Percentiles rank a stretch among this genome's conserved stretches.
Conservation (phyloP, 2,329 filamentous ascomycete genomes). For the Colletotrichum cuscutae region DNA sequence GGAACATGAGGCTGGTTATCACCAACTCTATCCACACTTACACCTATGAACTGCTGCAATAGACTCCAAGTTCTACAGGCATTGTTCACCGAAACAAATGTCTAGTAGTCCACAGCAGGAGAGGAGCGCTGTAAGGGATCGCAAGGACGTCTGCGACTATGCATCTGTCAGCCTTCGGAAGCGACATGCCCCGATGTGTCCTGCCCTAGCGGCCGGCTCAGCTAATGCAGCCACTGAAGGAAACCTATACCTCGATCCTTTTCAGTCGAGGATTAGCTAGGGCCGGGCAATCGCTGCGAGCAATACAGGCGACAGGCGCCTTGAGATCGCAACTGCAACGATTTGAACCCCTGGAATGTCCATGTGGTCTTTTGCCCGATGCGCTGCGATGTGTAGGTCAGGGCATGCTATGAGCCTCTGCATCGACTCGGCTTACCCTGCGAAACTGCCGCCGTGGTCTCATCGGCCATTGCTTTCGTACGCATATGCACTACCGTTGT, state of each 20-base stretch:
- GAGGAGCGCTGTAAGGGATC: slow-evolving; percentile 1
- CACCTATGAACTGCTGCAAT: not conserved
- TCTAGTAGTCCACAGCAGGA: no score
- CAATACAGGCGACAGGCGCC: slow-evolving; percentile 5
- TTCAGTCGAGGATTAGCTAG: not conserved
- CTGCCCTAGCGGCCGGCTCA: not conserved
- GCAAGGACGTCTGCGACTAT: not conserved
- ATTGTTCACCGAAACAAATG: not conserved
- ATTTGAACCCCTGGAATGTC: slow-evolving; percentile 27
- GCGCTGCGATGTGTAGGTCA: slow-evolving; percentile 8
- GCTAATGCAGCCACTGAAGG: slow-evolving; percentile 26
- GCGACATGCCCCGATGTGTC: slow-evolving; percentile 2
- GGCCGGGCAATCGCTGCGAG: slow-evolving; percentile 2
- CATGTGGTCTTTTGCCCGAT: slow-evolving; percentile 23
- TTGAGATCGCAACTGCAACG: slow-evolving; percentile 11
- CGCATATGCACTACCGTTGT: slow-evolving; percentile 27
- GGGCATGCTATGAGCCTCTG: slow-evolving; percentile 25
- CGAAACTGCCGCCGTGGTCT: not conserved
- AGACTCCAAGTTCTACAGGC: not conserved
- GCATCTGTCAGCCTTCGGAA: not conserved
- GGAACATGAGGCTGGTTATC: not conserved
- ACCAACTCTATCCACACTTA: not conserved
- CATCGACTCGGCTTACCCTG: slow-evolving; percentile 1
- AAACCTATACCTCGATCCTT: not conserved
- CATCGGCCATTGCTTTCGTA: slow-evolving; percentile 9